Evolutionary conservation across 1,139 yeast species (phyloP).

Genomic region (Magnusiomyces magnusii): DNA sequence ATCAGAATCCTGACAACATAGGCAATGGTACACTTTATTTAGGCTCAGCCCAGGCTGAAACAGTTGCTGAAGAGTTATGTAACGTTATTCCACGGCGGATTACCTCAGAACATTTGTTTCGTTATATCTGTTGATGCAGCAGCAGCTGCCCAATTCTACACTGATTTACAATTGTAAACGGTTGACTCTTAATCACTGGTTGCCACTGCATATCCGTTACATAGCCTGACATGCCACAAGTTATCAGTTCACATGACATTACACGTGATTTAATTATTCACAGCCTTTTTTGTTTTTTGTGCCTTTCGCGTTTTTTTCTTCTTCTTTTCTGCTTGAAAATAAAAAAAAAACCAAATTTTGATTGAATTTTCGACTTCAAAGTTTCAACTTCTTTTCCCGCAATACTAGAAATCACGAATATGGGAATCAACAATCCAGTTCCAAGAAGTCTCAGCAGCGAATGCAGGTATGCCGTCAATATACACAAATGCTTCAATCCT

Average conservation of each 20-base stretch:
- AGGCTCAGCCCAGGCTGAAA: constrained; percentile 79
- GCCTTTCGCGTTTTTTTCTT: not conserved
- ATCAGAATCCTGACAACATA: constrained; percentile 75
- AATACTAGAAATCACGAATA: constrained; percentile 23
- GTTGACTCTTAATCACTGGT: too few species aligned
- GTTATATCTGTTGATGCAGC: constrained; percentile 86
- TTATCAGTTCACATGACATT: too few species aligned
- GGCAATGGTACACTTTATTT: constrained; percentile 91
- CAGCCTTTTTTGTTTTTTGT: not conserved
- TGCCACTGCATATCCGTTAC: too few species aligned
- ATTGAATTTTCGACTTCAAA: too few species aligned
- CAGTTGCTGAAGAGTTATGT: constrained; percentile 86
- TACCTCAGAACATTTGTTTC: constrained; percentile 79
- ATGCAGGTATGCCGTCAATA: constrained; percentile 52
- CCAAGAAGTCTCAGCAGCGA: constrained; percentile 87
- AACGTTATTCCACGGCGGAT: constrained; percentile 91
- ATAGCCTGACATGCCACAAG: too few species aligned
- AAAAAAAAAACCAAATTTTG: too few species aligned
- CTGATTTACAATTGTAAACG: too few species aligned
- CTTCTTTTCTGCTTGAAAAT: too few species aligned
- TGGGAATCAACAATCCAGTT: constrained; percentile 89
- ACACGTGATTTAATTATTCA: too few species aligned
- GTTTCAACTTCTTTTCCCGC: too few species aligned
- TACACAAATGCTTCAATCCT: not conserved
- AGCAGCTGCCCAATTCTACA: constrained; percentile 91